Conservation (phyloP, 2,329 filamentous ascomycete species). For the Xylaria polymorpha region DNA sequence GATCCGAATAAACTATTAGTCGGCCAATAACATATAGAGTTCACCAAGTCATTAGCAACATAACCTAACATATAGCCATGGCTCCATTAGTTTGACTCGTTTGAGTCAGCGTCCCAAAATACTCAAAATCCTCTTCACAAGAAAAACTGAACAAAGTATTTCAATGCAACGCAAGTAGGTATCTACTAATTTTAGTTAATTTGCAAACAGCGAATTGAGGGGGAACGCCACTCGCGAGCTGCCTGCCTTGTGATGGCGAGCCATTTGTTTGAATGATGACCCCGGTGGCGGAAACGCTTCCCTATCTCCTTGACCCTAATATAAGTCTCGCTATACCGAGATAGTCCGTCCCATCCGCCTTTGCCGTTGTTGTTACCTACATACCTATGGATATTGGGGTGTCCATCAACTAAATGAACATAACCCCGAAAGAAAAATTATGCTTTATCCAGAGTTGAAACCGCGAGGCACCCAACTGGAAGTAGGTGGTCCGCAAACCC, state of each 20-base stretch:
- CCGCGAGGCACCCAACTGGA: constrained; percentile 8
- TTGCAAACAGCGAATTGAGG: not conserved
- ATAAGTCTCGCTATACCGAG: constrained; percentile 1
- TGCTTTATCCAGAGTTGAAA: constrained; percentile 31
- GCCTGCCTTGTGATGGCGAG: not conserved
- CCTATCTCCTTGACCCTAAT: not conserved
- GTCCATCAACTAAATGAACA: constrained; percentile 3
- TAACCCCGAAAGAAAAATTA: constrained; percentile 16
- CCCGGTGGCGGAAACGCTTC: not conserved
- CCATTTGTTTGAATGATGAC: constrained; percentile 1
- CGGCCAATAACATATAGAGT: not conserved
- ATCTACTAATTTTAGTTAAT: constrained; percentile 20
- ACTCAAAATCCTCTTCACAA: not conserved
- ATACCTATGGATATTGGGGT: not conserved
- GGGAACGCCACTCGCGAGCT: not conserved
- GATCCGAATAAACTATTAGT: not conserved
- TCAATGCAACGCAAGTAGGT: constrained; percentile 8
- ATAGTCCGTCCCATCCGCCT: constrained; percentile 1
- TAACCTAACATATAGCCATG: not conserved
- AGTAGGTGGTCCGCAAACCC: constrained; percentile 20
- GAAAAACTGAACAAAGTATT: not conserved
- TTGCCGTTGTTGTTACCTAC: constrained; percentile 5
- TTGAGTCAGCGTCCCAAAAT: not conserved
- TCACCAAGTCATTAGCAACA: not conserved
- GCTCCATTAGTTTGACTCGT: not conserved